A percentile compares a stretch with the other conserved stretches of the same genome.
These are phyloP conservation scores for Tuber calosporum DNA, from an alignment of 495 filamentous ascomycete species.

Conservation along the genomic window DNA sequence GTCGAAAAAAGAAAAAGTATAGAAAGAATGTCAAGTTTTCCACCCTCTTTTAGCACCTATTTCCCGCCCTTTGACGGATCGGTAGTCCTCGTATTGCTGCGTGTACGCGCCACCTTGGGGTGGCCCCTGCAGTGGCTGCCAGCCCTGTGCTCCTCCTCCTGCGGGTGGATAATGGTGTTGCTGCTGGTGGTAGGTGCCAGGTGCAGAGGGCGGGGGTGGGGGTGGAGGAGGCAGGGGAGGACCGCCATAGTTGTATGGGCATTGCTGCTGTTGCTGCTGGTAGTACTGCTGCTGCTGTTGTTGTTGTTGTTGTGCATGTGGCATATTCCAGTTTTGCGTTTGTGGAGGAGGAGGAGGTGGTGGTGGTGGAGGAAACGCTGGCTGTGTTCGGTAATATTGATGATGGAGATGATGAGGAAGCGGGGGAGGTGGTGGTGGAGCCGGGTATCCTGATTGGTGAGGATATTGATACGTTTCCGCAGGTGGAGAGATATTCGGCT, in stretches of 20 bases:
- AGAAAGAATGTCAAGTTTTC: slow-evolving; percentile 20
- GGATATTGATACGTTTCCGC: slow-evolving; percentile 3
- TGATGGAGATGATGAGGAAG: slow-evolving; percentile 17
- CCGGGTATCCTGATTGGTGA: slow-evolving; percentile 3
- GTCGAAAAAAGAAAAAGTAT: too few species aligned
- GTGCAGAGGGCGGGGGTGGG: not conserved
- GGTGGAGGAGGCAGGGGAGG: not conserved
- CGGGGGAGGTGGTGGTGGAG: slow-evolving; percentile 14
- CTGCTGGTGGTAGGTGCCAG: not conserved
- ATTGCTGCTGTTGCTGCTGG: slow-evolving; percentile 19
- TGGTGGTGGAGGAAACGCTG: slow-evolving; percentile 15
- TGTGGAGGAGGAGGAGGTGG: slow-evolving; percentile 9
- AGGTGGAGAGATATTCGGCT: slow-evolving; percentile 9
- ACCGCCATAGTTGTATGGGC: not conserved
- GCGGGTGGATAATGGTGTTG: not conserved
- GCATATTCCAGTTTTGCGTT: slow-evolving; percentile 15
- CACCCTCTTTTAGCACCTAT: slow-evolving; percentile 37
- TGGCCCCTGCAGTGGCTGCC: not conserved
- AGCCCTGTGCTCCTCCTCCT: not conserved
- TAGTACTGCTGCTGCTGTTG: slow-evolving; percentile 23
- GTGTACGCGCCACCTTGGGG: not conserved
- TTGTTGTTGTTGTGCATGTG: slow-evolving; percentile 18
- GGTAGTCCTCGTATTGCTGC: slow-evolving; percentile 30
- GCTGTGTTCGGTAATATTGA: slow-evolving; percentile 6
- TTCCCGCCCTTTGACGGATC: slow-evolving; percentile 32